Base-by-base conservation (phyloP, 805 yeast genomes). In the Candida nanaspora region DNA sequence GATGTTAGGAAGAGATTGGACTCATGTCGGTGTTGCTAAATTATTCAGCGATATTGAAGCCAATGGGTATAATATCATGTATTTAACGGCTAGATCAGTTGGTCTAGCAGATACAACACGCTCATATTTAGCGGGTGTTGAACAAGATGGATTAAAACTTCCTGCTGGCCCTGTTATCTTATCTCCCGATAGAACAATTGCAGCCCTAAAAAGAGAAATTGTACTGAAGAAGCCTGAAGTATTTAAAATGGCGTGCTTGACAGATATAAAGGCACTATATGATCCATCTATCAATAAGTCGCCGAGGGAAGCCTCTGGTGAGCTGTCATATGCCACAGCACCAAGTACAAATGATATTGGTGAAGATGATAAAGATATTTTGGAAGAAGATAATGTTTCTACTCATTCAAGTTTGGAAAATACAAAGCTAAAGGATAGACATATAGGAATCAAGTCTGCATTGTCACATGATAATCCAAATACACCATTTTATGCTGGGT, bases 161-260 rank as follows among this genome's bases (percentile, higher is more conserved):
- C 98, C 98, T 0, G 58, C 62, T 6, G 98, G 98, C 0, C 98
- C 98, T 0, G 98, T 93, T 11, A 87, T 93, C 33, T 65, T 93
- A 39, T 85, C 95, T 28, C 98, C 98, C 0, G 98, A 93, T 62
- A 65, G 98, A 51, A 91, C 98, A 0, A 86, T 93, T 68, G 98
- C 98, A 3, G 98, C 98, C 0, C 65, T 93, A 41, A 75, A 76
- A 51, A 72, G 98, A 47, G 98, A 93, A 57, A 94, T 93, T 22
- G 91, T 93, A 35, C 65, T 91, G 55, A 86, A 89, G 49, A 91
- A 91, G 56, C 98, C 98, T 0, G 98, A 93, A 61, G 93, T 93
- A n/a, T 93, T 93, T 70, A 93, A 93, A 55, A 93, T 93, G 89
- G 95, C 98, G 1, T 91, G 98, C 61, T 67, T 93, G 45, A 79